phyloP scores from a whole-genome alignment of 352 stramenopile species.

The Saprolegnia diclina region DNA sequence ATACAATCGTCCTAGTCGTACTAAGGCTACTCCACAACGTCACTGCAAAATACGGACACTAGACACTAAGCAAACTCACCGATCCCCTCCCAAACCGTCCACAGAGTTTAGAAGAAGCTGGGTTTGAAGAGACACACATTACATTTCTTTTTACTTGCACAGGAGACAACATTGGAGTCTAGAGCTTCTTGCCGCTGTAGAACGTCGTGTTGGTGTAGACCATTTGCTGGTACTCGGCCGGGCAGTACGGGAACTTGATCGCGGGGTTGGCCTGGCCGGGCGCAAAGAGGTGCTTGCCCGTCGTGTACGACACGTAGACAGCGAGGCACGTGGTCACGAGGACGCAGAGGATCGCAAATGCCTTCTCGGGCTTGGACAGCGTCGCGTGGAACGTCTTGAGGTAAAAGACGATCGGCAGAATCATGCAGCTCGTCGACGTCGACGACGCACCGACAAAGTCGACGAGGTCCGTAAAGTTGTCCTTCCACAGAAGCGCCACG shows the following conservation, averaged over 20 bases:
- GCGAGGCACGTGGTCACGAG: constrained; percentile 38
- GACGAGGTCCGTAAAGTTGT: constrained; percentile 58
- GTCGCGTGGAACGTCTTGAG: constrained; percentile 41
- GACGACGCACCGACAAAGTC: constrained; percentile 61
- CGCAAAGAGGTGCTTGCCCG: constrained; percentile 47
- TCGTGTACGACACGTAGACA: constrained; percentile 37
- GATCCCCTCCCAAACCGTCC: too few relatives aligned
- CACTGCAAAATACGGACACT: too few relatives aligned
- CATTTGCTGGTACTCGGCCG: constrained; percentile 28
- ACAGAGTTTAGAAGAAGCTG: too few relatives aligned
- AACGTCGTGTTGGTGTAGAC: constrained; percentile 28
- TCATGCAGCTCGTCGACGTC: constrained; percentile 56
- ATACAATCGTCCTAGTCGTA: too few relatives aligned
- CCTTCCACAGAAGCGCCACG: constrained; percentile 35
- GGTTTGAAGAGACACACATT: too few relatives aligned
- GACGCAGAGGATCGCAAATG: constrained; percentile 36
- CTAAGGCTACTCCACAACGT: too few relatives aligned
- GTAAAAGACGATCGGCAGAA: constrained; percentile 68
- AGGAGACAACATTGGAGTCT: too few relatives aligned
- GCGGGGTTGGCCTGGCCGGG: constrained; percentile 28
- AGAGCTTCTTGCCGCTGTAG: constrained; percentile 21
- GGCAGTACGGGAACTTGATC: constrained; percentile 34
- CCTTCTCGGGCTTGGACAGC: constrained; percentile 39
- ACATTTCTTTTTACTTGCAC: too few relatives aligned
- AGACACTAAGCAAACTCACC: too few relatives aligned